These are phyloP conservation scores for Starmerella geochares DNA, from an alignment of 805 yeast genomes.

Conservation along the genomic window DNA sequence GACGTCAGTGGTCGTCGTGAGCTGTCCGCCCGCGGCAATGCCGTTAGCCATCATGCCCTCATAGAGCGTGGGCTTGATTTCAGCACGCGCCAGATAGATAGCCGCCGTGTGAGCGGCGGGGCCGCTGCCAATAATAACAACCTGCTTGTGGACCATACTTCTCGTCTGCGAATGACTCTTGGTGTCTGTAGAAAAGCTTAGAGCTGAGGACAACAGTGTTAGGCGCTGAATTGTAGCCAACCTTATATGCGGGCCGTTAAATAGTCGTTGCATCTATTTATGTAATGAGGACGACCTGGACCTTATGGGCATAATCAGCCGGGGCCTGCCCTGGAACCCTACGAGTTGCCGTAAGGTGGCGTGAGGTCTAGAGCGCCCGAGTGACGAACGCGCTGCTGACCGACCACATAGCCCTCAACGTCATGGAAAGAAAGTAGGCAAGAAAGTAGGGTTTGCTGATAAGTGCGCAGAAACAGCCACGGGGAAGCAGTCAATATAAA, in stretches of 20 bases:
- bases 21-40: conserved; percentile 97
- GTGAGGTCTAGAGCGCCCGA: conserved; percentile 1
- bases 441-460: no score
- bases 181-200: conserved; percentile 7
- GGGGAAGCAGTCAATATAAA: no score
- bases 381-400: no score
- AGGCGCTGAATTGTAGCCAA: conserved; percentile 17
- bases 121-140: conserved; percentile 65
- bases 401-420: no score
- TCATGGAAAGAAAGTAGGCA: no score
- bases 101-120: conserved; percentile 99
- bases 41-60: conserved; percentile 98
- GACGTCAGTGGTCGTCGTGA: conserved; percentile 96
- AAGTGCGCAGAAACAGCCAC: no score
- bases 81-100: conserved; percentile 92
- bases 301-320: not conserved
- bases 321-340: conserved; percentile 6
- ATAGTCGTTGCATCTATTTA: conserved; percentile 18
- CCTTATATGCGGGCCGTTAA: conserved; percentile 2
- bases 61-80: conserved; percentile 81
- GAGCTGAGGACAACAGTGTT: conserved; percentile 20
- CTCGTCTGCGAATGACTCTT: not conserved
- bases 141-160: conserved; percentile 27
- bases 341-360: not conserved
- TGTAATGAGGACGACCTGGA: conserved; percentile 14